These are phyloP conservation scores for Prunus davidiana DNA, from an alignment of 306 rosid species.

Conservation along the genomic window DNA sequence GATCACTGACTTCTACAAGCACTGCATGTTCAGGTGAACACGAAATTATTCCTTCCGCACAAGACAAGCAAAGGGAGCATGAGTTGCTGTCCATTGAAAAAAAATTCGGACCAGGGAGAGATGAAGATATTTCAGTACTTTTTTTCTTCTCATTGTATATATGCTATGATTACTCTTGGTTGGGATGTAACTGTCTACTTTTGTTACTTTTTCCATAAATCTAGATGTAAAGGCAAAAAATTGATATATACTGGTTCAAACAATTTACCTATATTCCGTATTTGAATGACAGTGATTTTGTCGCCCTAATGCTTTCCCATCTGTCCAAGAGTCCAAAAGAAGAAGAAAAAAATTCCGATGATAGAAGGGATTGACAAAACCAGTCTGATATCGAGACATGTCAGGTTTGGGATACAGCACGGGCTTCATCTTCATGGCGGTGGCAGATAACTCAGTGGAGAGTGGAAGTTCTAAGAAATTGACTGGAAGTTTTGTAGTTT, in stretches of 20 bases:
- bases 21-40: slow-evolving; percentile 8
- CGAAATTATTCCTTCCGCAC: slow-evolving; percentile 14
- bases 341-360: background rate
- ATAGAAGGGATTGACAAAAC: background rate
- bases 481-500: background rate
- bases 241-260: background rate
- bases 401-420: background rate
- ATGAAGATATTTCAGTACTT: background rate
- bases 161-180: background rate
- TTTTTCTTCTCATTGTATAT: background rate
- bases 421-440: background rate
- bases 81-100: slow-evolving; percentile 8
- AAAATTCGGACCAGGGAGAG: slow-evolving; percentile 7
- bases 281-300: background rate
- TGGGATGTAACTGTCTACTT: background rate
- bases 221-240: slow-evolving; percentile 1
- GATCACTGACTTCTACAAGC: background rate
- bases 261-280: background rate
- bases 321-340: background rate
- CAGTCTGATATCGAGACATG: background rate
- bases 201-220: background rate
- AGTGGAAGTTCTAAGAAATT: background rate
- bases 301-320: background rate
- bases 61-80: background rate
- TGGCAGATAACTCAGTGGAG: background rate